Conservation (phyloP, 257 asterid species). For the Solanum lycopersicoides region DNA sequence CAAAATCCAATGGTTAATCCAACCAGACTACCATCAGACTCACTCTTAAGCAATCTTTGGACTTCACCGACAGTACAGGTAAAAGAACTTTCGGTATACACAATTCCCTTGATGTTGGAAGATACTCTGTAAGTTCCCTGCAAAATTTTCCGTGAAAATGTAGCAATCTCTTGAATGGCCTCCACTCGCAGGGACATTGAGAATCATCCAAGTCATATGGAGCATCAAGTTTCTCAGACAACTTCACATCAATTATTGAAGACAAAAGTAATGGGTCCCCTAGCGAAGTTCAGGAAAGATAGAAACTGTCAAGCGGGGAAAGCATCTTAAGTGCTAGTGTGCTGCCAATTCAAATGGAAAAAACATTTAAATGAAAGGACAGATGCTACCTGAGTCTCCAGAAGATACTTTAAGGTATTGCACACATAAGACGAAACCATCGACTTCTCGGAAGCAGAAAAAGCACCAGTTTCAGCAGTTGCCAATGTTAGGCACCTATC, state of each 20-base stretch:
- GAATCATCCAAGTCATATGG: slow-evolving; percentile 8
- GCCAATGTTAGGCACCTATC: slow-evolving; percentile 79
- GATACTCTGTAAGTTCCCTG: slow-evolving; percentile 20
- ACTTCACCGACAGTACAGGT: slow-evolving; percentile 38
- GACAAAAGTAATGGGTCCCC: slow-evolving; percentile 62
- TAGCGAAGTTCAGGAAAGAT: slow-evolving; percentile 13
- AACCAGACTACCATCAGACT: slow-evolving; percentile 32
- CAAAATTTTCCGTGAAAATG: slow-evolving; percentile 34
- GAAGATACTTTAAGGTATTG: slow-evolving; percentile 62
- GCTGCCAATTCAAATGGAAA: neutral
- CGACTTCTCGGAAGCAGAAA: slow-evolving; percentile 68
- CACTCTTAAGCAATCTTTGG: slow-evolving; percentile 34
- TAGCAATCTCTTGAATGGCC: slow-evolving; percentile 62
- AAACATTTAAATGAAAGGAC: slow-evolving; percentile 5
- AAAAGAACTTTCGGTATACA: slow-evolving; percentile 28
- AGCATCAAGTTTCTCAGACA: slow-evolving; percentile 55
- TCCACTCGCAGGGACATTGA: slow-evolving; percentile 64
- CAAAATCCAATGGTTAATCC: slow-evolving; percentile 57
- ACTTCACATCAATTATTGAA: slow-evolving; percentile 35
- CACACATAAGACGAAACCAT: slow-evolving; percentile 63
- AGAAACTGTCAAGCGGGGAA: neutral
- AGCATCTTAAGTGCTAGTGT: neutral
- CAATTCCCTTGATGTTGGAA: slow-evolving; percentile 26
- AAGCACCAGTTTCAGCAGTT: slow-evolving; percentile 56
- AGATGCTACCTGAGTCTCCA: slow-evolving; percentile 74